A percentile compares a stretch with the other conserved stretches of the same genome.
phyloP scores from a whole-genome alignment of 768 basidiomycete species.

The Megacollybia marginata region DNA sequence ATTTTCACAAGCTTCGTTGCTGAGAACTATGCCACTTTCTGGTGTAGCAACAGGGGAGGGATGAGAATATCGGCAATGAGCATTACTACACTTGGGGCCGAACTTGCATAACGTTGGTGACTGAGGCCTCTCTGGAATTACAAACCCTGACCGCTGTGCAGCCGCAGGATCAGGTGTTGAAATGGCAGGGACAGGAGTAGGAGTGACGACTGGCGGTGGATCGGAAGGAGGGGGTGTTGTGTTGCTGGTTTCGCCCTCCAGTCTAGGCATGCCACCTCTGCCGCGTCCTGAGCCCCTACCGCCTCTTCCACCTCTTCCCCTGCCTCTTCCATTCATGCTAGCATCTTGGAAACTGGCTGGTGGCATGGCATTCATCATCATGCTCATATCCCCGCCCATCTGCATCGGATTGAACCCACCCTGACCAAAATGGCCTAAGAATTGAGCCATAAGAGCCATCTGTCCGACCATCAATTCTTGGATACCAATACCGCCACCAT shows the following conservation, averaged over 20 bases:
- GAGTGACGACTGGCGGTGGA: conserved; percentile 8
- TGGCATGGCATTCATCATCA: conserved; percentile 33
- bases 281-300: conserved; percentile 29
- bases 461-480: conserved; percentile 92
- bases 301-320: conserved; percentile 42
- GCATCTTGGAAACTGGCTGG: conserved; percentile 26
- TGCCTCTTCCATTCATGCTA: conserved; percentile 21
- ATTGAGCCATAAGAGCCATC: conserved; percentile 91
- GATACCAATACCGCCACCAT: conserved; percentile 63
- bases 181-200: conserved; percentile 10
- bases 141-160: conserved; percentile 38
- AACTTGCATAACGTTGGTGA: conserved; percentile 94
- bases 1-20: conserved; percentile 87
- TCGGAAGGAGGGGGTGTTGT: conserved; percentile 12
- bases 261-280: conserved; percentile 1
- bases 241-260: conserved; percentile 2
- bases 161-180: conserved; percentile 17
- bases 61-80: conserved; percentile 86
- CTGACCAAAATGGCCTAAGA: conserved; percentile 68
- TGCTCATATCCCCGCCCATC: conserved; percentile 46
- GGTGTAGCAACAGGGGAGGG: conserved; percentile 95
- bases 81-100: conserved; percentile 83
- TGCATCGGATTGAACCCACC: conserved; percentile 5
- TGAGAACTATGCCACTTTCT: conserved; percentile 91
- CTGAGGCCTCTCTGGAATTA: conserved; percentile 69